Base-by-base conservation (phyloP, 306 rosid genomes). In the Quercus robur region DNA sequence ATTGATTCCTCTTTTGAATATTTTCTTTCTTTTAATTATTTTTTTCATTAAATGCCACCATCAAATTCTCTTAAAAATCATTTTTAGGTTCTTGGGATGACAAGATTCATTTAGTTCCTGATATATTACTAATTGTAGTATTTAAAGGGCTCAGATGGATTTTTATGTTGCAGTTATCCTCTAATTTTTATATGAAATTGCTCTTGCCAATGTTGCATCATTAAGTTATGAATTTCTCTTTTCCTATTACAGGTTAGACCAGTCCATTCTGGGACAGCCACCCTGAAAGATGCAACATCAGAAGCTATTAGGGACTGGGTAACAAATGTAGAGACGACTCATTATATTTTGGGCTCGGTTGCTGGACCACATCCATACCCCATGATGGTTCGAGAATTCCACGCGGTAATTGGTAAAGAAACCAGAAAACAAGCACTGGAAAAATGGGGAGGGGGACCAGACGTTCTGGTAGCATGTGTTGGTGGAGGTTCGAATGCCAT, bases 361-460 rank as follows among this genome's bases (percentile, higher is more conserved):
- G 99, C 99, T 3, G 99, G 99, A 23, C 99, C 99, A 1, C 99
- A 95, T 82, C 99, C 99, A 15, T 95, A 95, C 80, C 99, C 99
- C 18, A 93, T 93, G 98, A 95, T 95, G 99, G 99, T 95, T 6
- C 83, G 99, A 78, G 98, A 95, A 76, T 95, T 93, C 82, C 99
- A 95, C 79, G 93, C 92, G 1, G 92, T 95, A 70, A 95, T 95
- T 67, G 99, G 99, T 71, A 87, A 83, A 83, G 99, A 95, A 86
- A 95, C 99, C 71, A 85, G 98, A 90, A 90, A 82, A 73, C 99
- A 95, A 80, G 99, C 99, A 7, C 78, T 91, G 84, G 98, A 90
- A 76, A 95, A 93, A 78, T 95, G 99, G 99, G 99, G 97, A 80
- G 98, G 99, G 73, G 90, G 82, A 71, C 99, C 99, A 14, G 99